Base-by-base conservation (phyloP, 148 eudicot genomes). In the Cornus controversa region DNA sequence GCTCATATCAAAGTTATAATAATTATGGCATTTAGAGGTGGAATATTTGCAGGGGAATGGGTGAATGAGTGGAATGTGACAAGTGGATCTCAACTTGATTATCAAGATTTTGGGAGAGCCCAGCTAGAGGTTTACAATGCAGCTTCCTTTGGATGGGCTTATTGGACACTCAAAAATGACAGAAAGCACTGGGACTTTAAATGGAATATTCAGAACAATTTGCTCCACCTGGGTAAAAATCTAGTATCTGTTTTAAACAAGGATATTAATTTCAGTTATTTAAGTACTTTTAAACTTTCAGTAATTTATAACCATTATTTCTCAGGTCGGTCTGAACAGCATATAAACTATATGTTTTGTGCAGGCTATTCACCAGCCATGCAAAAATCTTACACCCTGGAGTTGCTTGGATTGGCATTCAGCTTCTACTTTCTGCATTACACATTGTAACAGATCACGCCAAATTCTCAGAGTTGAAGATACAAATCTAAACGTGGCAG, bases 111-210 rank as follows among this genome's bases (percentile, higher is more conserved):
- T 10, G 96, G 87, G 60, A 84, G 70, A 81, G 88, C 94, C 4
- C 94, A 91, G 77, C 81, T 91, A 75, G 89, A 90, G 42, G 92
- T 91, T 20, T 93, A 91, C 67, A 78, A 87, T 69, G 82, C 82
- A 42, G 98, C 96, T 45, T 91, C 96, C 14, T 93, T 93, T 60
- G 98, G 98, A 80, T 93, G 96, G 94, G 80, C 91, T 79, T 93
- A 93, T 67, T 93, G 98, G 96, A 93, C 96, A 15, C 89, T 93
- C 5, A 93, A 91, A 76, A 91, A 89, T 79, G 92, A 90, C 57
- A 73, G 79, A 63, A 81, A 84, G 76, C 96, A 91, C 81, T 91
- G 93, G 97, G 93, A 93, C 90, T 91, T 93, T 26, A 89, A 93
- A 79, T 91, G 97, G 96, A 93, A 90, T 72, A 66, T 91, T 7